Evolutionary conservation across 352 stramenopile species (phyloP).

Genomic region (Pythium brassicae): DNA sequence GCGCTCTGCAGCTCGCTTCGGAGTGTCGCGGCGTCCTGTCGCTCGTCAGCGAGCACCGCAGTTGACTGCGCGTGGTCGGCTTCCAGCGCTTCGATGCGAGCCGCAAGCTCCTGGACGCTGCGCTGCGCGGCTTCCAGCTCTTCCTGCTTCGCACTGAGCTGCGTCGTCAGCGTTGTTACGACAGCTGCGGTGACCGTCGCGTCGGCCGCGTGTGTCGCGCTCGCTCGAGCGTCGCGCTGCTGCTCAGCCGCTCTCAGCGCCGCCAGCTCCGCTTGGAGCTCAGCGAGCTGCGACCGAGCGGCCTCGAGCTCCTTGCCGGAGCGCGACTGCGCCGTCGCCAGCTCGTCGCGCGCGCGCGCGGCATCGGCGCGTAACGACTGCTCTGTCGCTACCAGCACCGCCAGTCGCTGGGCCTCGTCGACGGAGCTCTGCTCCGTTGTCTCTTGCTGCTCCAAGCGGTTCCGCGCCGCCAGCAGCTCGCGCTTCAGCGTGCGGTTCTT

Average conservation of each 20-base stretch:
- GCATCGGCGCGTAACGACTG: slow-evolving; percentile 1
- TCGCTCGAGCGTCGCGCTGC: slow-evolving; percentile 15
- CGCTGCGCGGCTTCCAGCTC: slow-evolving; percentile 4
- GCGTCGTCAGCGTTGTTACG: slow-evolving; percentile 8
- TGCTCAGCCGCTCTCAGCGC: slow-evolving; percentile 14
- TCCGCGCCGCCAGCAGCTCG: slow-evolving; percentile 21
- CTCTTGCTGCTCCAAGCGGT: slow-evolving; percentile 13
- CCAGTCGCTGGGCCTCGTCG: slow-evolving; percentile 17
- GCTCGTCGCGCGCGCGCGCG: slow-evolving; percentile 12
- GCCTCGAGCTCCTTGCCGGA: slow-evolving; percentile 25
- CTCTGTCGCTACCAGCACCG: slow-evolving; percentile 8
- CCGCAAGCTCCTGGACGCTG: neutral
- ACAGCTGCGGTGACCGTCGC: slow-evolving; percentile 18
- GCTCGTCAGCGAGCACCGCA: slow-evolving; percentile 13
- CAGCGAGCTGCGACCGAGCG: slow-evolving; percentile 18
- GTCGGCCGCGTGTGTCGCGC: slow-evolving; percentile 10
- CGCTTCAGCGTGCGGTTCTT: slow-evolving; percentile 29
- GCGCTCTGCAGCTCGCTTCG: slow-evolving; percentile 17
- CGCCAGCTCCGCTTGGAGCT: slow-evolving; percentile 30
- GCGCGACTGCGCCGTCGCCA: slow-evolving; percentile 1
- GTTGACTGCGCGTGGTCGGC: neutral
- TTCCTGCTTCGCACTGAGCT: slow-evolving; percentile 10
- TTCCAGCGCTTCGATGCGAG: slow-evolving; percentile 2
- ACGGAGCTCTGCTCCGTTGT: slow-evolving; percentile 4
- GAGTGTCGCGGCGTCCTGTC: slow-evolving; percentile 14